Conservation (phyloP, 768 basidiomycete genomes). For the Leccinellum luteum region DNA sequence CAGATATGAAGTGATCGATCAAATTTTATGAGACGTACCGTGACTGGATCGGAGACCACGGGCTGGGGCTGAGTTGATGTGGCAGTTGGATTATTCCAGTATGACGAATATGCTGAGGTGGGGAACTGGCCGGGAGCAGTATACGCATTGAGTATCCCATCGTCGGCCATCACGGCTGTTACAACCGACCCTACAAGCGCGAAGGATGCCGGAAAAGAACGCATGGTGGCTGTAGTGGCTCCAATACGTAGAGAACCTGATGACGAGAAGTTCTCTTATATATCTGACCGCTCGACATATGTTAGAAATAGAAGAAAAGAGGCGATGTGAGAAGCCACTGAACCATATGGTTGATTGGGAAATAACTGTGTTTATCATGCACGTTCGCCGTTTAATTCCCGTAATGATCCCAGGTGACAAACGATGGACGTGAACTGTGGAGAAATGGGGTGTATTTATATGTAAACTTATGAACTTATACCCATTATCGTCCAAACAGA, state of each 20-base stretch:
- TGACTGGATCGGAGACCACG: conserved; percentile 65
- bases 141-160: conserved; percentile 38
- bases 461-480: too few species aligned
- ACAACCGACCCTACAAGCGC: conserved; percentile 11
- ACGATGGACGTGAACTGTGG: not conserved
- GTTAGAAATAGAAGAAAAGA: not conserved
- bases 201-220: conserved; percentile 9
- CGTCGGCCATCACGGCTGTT: conserved; percentile 3
- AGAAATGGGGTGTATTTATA: not conserved
- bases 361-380: not conserved
- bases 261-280: not conserved
- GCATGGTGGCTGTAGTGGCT: conserved; percentile 12
- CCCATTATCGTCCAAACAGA: too few species aligned
- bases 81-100: conserved; percentile 68
- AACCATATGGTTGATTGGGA: not conserved
- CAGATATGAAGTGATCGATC: not conserved
- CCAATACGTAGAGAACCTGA: not conserved
- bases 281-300: not conserved
- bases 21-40: conserved; percentile 37
- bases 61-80: conserved; percentile 71
- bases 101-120: conserved; percentile 54
- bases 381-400: conserved; percentile 14
- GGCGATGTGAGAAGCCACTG: not conserved
- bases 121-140: conserved; percentile 63
- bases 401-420: not conserved